phyloP scores from a whole-genome alignment of 2,329 filamentous ascomycete species.

The Ophiosphaerella narmari region DNA sequence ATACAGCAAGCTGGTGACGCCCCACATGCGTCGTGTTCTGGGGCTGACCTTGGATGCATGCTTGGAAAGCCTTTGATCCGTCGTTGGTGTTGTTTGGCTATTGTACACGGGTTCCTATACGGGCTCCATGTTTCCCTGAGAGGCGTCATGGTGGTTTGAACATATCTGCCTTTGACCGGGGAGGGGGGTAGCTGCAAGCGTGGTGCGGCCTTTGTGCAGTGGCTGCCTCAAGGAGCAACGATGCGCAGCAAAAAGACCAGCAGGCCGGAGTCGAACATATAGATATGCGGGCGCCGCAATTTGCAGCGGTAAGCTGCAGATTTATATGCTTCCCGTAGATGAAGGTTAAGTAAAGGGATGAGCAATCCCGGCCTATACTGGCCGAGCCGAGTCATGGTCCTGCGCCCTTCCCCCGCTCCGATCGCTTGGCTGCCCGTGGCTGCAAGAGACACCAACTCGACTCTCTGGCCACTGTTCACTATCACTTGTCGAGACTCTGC shows the following conservation, averaged over 20 bases:
- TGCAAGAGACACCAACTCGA: constrained; percentile 16
- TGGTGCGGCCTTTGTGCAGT: neutral
- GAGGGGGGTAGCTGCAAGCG: neutral
- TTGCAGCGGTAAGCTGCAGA: constrained; percentile 27
- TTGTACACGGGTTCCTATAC: neutral
- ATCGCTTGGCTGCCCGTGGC: constrained; percentile 22
- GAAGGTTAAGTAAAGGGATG: constrained; percentile 28
- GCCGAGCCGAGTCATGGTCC: constrained; percentile 35
- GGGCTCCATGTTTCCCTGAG: neutral
- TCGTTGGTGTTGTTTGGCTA: constrained; percentile 1
- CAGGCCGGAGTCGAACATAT: constrained; percentile 3
- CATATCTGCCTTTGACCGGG: neutral
- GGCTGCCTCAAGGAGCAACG: neutral
- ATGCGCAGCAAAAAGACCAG: constrained; percentile 2
- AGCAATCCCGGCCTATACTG: constrained; percentile 33
- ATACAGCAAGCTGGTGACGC: constrained; percentile 10
- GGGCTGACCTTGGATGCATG: constrained; percentile 13
- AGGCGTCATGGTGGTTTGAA: neutral
- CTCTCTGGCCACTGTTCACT: constrained; percentile 14
- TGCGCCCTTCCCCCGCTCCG: constrained; percentile 35
- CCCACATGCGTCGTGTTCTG: constrained; percentile 29
- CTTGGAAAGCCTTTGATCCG: constrained; percentile 9
- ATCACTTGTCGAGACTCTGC: constrained; percentile 13
- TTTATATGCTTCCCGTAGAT: constrained; percentile 33
- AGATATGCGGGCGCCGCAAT: constrained; percentile 27